Evolutionary conservation across 2,329 filamentous ascomycete genomes (phyloP), one percentile per base, ranked within the genome.

Genomic region (Biscogniauxia mediterranea): DNA sequence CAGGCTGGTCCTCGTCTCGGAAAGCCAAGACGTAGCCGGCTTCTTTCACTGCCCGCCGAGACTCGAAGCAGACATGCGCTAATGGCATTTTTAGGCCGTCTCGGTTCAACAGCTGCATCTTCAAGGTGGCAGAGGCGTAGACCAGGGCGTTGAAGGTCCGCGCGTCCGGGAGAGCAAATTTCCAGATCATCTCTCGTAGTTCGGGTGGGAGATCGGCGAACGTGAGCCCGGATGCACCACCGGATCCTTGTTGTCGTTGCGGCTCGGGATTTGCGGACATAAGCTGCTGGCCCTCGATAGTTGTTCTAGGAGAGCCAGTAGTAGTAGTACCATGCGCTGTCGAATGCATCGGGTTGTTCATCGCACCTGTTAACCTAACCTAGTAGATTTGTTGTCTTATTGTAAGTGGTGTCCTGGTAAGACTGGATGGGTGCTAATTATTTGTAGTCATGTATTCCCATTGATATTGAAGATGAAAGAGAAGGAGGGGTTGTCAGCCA

Each of bases 151-250:
- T 66, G 65, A 73, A 67, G 15, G 64, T 52, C 2, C 71, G 68
- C 21, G 66, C 49, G 8, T 61, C 66, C 0, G 70, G 70, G 1
- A 73, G 67, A 0, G 71, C 70, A 19, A 65, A 59, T 19, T 55
- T 49, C 71, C 71, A 73, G 58, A 73, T 70, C 20, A 71, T 69
- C 21, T 68, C 70, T 8, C 70, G 68, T 17, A 73, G 59, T 52
- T 73, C 70, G 1, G 63, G 55, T 3, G 70, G 71, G 0, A 73
- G 63, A 57, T 68, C 65, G 5, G 56, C 54, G 56, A 72, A 71
- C 9, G 62, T 64, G 46, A 64, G 58, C 11, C 53, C 13, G 19
- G 20, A 26, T 11, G 15, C 3, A 5, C 5, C 13, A 17, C 19
- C 7, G 51, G 51, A 26, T 54, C 17, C 8, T 54, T 26, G 52